A percentile compares a stretch with the other conserved stretches of the same genome.
Conservation (phyloP, 2,329 filamentous ascomycete genomes). For the Coniochaeta hoffmannii region DNA sequence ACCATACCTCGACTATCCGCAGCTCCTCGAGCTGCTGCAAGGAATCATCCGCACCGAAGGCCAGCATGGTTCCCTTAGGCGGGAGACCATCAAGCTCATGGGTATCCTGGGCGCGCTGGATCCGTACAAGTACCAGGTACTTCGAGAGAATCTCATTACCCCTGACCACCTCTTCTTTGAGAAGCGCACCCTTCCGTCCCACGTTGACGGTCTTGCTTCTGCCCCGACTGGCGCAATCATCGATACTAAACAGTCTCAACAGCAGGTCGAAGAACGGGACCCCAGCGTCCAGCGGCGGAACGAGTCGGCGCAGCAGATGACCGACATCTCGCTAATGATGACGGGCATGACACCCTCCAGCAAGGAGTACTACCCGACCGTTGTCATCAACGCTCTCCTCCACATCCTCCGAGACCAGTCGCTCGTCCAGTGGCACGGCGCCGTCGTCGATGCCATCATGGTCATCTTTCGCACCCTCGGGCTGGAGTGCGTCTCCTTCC, state of each 20-base stretch:
- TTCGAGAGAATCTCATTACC: conserved; percentile 10
- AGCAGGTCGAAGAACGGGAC: conserved; percentile 81
- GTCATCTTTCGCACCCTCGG: conserved; percentile 96
- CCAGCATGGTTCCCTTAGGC: conserved; percentile 73
- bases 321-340: conserved; percentile 97
- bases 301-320: conserved; percentile 60
- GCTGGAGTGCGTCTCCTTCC: conserved; percentile 90
- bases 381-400: conserved; percentile 92
- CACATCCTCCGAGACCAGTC: conserved; percentile 89
- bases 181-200: background rate
- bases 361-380: conserved; percentile 97
- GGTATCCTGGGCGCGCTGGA: conserved; percentile 92
- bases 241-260: conserved; percentile 13
- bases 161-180: conserved; percentile 8
- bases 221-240: conserved; percentile 1
- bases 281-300: conserved; percentile 68
- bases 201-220: background rate
- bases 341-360: conserved; percentile 90
- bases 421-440: conserved; percentile 81
- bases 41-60: conserved; percentile 88
- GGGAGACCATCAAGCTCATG: conserved; percentile 94
- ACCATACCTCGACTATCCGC: conserved; percentile 90
- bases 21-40: conserved; percentile 85
- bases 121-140: conserved; percentile 83
- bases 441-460: conserved; percentile 96